phyloP scores from a whole-genome alignment of 1,284 basidiomycete genomes.

The Melampsora medusae region DNA sequence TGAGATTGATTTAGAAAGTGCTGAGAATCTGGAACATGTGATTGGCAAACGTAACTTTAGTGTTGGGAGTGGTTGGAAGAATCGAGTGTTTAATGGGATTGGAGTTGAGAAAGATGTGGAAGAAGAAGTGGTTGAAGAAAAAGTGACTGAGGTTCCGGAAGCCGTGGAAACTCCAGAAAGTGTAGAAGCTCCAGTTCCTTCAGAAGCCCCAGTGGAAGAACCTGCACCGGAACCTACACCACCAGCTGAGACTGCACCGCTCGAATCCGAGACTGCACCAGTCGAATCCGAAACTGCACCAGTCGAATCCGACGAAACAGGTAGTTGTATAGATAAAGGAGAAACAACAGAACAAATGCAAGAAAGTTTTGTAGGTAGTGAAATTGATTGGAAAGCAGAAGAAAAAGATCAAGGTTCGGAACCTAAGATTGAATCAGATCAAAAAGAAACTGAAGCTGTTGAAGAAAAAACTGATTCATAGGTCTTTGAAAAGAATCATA shows the following conservation, averaged over 20 bases:
- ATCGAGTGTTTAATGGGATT: not conserved
- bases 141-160: too few relatives aligned
- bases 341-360: conserved; percentile 4
- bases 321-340: conserved; percentile 34
- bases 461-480: too few relatives aligned
- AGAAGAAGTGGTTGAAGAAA: not conserved
- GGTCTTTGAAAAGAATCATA: too few relatives aligned
- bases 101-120: not conserved
- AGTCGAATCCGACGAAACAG: conserved; percentile 10
- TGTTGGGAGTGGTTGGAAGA: conserved; percentile 21
- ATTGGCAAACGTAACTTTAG: conserved; percentile 21
- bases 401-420: not conserved
- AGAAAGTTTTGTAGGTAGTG: conserved; percentile 38
- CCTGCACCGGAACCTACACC: not conserved
- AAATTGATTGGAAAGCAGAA: conserved; percentile 35
- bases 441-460: not conserved
- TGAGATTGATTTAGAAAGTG: conserved; percentile 11
- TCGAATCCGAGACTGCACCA: not conserved
- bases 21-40: conserved; percentile 12
- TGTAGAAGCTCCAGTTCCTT: not conserved
- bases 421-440: not conserved
- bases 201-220: not conserved
- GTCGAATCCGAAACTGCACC: not conserved
- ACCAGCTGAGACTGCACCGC: not conserved
- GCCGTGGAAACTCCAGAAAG: not conserved